These are phyloP conservation scores for Cyclocybe cylindracea DNA, from an alignment of 768 basidiomycete species.

Conservation along the genomic window DNA sequence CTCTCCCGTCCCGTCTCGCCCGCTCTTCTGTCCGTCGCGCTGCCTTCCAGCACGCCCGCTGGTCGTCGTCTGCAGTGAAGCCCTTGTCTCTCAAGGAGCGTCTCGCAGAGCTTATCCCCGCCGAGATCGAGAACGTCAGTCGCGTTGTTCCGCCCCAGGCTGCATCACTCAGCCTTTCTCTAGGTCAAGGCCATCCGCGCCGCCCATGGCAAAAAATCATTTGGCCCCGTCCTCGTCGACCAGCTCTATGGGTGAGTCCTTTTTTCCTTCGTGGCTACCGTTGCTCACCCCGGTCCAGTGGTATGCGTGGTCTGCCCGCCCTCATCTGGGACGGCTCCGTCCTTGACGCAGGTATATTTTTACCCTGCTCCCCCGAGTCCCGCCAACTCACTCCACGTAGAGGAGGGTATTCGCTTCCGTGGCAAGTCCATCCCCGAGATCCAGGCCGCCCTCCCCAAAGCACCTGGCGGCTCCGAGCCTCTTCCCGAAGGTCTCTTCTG, in stretches of 20 bases:
- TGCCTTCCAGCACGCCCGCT: slow-evolving; percentile 49
- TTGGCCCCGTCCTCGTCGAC: slow-evolving; percentile 89
- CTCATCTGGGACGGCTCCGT: slow-evolving; percentile 99
- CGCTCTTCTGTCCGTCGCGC: slow-evolving; percentile 37
- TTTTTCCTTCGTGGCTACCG: slow-evolving; percentile 1
- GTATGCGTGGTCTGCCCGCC: slow-evolving; percentile 88
- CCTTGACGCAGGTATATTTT: slow-evolving; percentile 77
- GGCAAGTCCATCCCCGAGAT: slow-evolving; percentile 93
- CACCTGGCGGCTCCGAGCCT: slow-evolving; percentile 84
- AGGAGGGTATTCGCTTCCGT: slow-evolving; percentile 98
- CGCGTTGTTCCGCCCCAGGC: neutral
- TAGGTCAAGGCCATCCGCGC: slow-evolving; percentile 84
- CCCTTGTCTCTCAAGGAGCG: slow-evolving; percentile 87
- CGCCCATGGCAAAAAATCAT: slow-evolving; percentile 88
- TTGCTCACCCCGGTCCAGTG: slow-evolving; percentile 41
- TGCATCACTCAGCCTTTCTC: slow-evolving; percentile 1
- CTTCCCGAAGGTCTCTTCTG: slow-evolving; percentile 95
- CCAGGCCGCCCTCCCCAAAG: slow-evolving; percentile 86
- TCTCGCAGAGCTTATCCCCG: slow-evolving; percentile 90
- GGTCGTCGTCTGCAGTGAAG: slow-evolving; percentile 67
- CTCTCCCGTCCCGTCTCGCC: slow-evolving; percentile 13
- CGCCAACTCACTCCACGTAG: slow-evolving; percentile 35
- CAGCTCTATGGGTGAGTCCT: slow-evolving; percentile 79
- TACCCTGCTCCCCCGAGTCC: neutral
- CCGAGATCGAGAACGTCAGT: slow-evolving; percentile 73